A percentile compares a stretch with the other conserved stretches of the same genome.
These are phyloP conservation scores for Cardamine resedifolia DNA, from an alignment of 345 rosid species.

Conservation along the genomic window DNA sequence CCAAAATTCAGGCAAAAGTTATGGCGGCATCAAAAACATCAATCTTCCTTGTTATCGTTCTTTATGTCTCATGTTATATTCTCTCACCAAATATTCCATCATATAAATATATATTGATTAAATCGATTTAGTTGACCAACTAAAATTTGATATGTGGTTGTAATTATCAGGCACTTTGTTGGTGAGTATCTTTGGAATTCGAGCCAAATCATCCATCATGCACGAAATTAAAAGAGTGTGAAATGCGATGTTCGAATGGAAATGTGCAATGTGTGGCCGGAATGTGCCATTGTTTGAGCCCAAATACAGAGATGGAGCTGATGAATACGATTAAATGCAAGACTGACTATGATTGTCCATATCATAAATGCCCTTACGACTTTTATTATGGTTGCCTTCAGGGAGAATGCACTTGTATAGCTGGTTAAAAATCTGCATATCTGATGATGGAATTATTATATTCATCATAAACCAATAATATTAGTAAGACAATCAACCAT, in stretches of 20 bases:
- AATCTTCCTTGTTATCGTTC: background rate
- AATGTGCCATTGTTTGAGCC: background rate
- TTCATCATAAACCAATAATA: too few relatives aligned
- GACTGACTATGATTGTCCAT: constrained; percentile 12
- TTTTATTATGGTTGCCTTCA: constrained; percentile 10
- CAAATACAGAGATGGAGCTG: background rate
- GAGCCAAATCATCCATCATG: background rate
- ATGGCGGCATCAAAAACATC: background rate
- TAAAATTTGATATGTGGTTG: background rate
- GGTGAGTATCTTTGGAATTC: background rate
- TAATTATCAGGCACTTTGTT: background rate
- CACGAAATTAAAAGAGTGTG: background rate
- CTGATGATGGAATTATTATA: too few relatives aligned
- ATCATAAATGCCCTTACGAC: constrained; percentile 14
- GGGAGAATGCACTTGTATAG: constrained; percentile 19
- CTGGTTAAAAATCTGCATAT: background rate
- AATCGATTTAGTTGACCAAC: background rate
- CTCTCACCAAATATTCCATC: background rate
- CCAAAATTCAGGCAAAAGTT: background rate
- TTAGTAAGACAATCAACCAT: too few relatives aligned
- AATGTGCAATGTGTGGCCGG: background rate
- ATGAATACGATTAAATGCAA: background rate
- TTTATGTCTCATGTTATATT: constrained; percentile 11
- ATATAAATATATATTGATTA: background rate
- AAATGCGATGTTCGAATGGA: background rate